Evolutionary conservation across 345 rosid species (phyloP).

Genomic region (Camelina laxa): DNA sequence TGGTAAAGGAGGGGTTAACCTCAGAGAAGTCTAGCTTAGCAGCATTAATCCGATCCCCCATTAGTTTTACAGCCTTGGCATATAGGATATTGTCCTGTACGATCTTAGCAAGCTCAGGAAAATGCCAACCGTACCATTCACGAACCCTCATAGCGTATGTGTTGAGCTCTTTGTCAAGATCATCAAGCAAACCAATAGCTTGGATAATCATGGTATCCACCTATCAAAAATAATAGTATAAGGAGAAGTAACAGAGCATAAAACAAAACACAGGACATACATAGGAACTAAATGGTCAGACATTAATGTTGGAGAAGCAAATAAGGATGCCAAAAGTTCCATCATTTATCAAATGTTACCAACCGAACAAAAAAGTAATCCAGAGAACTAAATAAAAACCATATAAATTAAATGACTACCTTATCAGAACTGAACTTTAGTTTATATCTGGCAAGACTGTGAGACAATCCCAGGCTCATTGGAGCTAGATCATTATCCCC

Average conservation of each 20-base stretch:
- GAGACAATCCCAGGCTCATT: conserved; percentile 96
- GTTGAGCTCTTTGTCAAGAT: conserved; percentile 95
- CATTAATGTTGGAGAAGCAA: neutral
- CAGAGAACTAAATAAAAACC: neutral
- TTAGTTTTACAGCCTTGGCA: conserved; percentile 81
- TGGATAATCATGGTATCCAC: conserved; percentile 98
- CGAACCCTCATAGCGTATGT: conserved; percentile 91
- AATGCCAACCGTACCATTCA: conserved; percentile 99
- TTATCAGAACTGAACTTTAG: conserved; percentile 94
- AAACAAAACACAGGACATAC: neutral
- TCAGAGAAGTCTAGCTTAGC: conserved; percentile 89
- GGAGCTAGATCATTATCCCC: conserved; percentile 84
- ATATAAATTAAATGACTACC: conserved; percentile 51
- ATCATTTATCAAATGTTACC: neutral
- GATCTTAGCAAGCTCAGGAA: conserved; percentile 95
- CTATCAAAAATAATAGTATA: conserved; percentile 44
- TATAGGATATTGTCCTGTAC: conserved; percentile 77
- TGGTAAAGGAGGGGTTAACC: conserved; percentile 42
- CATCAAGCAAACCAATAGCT: conserved; percentile 93
- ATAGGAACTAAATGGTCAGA: neutral
- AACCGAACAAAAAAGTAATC: neutral
- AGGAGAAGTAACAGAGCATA: neutral
- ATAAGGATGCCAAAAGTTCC: neutral
- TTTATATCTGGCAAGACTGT: conserved; percentile 89
- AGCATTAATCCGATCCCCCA: conserved; percentile 84